These are phyloP conservation scores for Ceratocystis variospora DNA, from an alignment of 2,329 filamentous ascomycete species.

Conservation along the genomic window DNA sequence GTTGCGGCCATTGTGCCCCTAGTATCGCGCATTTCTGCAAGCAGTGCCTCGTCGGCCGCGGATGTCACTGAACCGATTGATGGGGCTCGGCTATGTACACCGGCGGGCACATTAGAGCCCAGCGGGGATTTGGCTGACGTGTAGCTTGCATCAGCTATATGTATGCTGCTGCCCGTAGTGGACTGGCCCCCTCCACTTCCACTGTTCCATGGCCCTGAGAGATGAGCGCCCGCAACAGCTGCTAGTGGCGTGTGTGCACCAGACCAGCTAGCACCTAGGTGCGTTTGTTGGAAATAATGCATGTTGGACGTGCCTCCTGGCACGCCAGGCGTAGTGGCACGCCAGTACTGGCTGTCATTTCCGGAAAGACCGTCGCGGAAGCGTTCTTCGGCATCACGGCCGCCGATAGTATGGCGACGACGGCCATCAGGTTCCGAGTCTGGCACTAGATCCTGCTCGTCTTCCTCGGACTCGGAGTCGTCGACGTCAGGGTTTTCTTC, in stretches of 20 bases:
- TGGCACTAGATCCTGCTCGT: conserved; percentile 25
- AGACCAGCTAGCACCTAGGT: conserved; percentile 55
- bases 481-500: conserved; percentile 56
- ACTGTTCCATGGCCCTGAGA: conserved; percentile 21
- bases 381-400: conserved; percentile 21
- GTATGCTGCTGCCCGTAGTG: neutral
- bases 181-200: neutral
- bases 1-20: conserved; percentile 15
- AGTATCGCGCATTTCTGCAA: conserved; percentile 22
- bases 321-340: conserved; percentile 40
- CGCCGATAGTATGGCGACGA: conserved; percentile 19
- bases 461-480: conserved; percentile 30
- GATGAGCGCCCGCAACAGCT: conserved; percentile 56
- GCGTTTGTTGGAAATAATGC: conserved; percentile 63
- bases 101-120: neutral
- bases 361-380: conserved; percentile 15
- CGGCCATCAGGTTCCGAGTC: conserved; percentile 18
- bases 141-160: neutral
- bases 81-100: conserved; percentile 10
- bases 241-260: conserved; percentile 68
- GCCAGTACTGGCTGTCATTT: conserved; percentile 16
- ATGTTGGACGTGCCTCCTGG: conserved; percentile 63
- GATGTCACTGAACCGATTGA: conserved; percentile 13
- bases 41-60: conserved; percentile 32
- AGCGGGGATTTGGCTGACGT: conserved; percentile 9